These are phyloP conservation scores for Parathielavia hyrcaniae DNA, from an alignment of 495 filamentous ascomycete species.

Conservation along the genomic window DNA sequence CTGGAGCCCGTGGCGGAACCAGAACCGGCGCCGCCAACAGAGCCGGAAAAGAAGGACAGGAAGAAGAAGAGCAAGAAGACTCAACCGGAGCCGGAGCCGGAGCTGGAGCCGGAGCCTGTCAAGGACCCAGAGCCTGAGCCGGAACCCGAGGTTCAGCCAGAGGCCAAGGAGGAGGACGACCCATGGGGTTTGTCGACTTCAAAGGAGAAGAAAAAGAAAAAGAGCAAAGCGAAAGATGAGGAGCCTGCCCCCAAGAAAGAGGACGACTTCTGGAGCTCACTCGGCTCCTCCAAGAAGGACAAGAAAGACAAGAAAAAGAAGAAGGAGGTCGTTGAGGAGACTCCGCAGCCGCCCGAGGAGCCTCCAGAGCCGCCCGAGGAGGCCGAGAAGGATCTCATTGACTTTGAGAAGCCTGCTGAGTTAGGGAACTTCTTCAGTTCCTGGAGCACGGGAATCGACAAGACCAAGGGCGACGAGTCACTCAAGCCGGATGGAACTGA, in stretches of 20 bases:
- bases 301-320: constrained; percentile 38
- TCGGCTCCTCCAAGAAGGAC: constrained; percentile 23
- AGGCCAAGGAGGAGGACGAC: constrained; percentile 15
- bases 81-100: constrained; percentile 12
- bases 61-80: constrained; percentile 21
- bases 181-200: constrained; percentile 11
- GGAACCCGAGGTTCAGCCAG: constrained; percentile 11
- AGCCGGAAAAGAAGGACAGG: constrained; percentile 18
- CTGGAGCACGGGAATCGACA: constrained; percentile 33
- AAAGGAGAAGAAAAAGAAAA: constrained; percentile 27
- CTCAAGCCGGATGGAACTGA: constrained; percentile 42
- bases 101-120: constrained; percentile 13
- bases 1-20: constrained; percentile 26
- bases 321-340: constrained; percentile 16
- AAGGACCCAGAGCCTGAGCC: constrained; percentile 9
- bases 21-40: constrained; percentile 17
- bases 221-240: constrained; percentile 12
- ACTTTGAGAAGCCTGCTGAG: constrained; percentile 30
- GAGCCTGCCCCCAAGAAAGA: constrained; percentile 20
- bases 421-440: constrained; percentile 35
- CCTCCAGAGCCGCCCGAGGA: constrained; percentile 6
- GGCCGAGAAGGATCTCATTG: constrained; percentile 27
- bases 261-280: constrained; percentile 19
- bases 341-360: constrained; percentile 5
- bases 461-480: constrained; percentile 29